These are phyloP conservation scores for Globisporangium camurandrum DNA, from an alignment of 352 stramenopile genomes.

Conservation along the genomic window DNA sequence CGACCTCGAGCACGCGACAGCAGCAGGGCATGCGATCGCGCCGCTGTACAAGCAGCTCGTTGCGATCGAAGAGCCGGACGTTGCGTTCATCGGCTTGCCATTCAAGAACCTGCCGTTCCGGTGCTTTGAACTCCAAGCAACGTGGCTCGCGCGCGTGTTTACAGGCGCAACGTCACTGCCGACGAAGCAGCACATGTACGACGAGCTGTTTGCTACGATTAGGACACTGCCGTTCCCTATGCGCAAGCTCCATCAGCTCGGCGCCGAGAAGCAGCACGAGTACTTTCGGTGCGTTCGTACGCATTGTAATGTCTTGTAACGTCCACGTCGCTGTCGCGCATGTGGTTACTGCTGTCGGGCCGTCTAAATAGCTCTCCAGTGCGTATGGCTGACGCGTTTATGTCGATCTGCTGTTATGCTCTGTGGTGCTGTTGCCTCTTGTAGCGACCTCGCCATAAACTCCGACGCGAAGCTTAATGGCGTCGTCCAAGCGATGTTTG, in stretches of 20 bases:
- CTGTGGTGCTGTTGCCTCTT: conserved; percentile 8
- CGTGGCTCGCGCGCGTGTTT: conserved; percentile 64
- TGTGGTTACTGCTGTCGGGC: no score
- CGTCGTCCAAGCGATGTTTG: conserved; percentile 58
- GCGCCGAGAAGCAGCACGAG: conserved; percentile 28
- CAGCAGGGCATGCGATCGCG: conserved; percentile 30
- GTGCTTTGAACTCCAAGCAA: conserved; percentile 72
- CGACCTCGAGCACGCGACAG: conserved; percentile 27
- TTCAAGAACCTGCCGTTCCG: conserved; percentile 78
- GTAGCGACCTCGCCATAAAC: conserved; percentile 28
- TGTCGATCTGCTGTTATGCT: no score
- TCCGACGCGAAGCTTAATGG: conserved; percentile 32
- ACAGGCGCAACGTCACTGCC: conserved; percentile 25
- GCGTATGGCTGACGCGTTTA: no score
- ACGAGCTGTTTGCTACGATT: conserved; percentile 42
- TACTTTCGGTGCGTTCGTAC: conserved; percentile 38
- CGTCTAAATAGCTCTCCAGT: no score
- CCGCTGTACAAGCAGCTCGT: conserved; percentile 77
- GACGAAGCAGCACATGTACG: conserved; percentile 64
- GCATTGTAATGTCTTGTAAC: background rate
- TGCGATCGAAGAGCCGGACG: conserved; percentile 63
- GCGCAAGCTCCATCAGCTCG: conserved; percentile 68
- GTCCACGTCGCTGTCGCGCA: no score
- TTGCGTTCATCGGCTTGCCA: conserved; percentile 62
- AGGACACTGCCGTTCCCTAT: conserved; percentile 28